Evolutionary conservation across 2,329 filamentous ascomycete genomes (phyloP), one percentile per base, ranked within the genome.

Genomic region (Didymella pinodella): DNA sequence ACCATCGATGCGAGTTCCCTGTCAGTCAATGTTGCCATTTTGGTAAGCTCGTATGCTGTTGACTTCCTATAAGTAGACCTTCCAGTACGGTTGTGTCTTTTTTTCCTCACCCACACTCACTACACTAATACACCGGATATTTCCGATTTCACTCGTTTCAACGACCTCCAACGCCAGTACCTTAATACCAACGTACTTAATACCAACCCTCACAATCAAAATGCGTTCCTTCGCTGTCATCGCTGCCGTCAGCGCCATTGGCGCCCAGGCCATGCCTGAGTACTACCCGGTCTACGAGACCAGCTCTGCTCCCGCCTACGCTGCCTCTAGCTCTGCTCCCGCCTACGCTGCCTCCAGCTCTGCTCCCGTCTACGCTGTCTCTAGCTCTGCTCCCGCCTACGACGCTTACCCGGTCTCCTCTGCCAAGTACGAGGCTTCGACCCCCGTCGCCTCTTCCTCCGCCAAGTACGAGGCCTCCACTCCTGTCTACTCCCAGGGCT

Each of bases 91-190:
- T 34, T 48, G 45, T 59, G 61, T 51, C 62, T 59, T 64, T 68
- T 73, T 69, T 57, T 70, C 70, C 72, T 73, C 76, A 74, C 74
- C 56, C 53, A 73, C 73, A 74, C 64, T 77, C 74, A 67, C 67
- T 63, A 70, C 66, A 60, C 66, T 75, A 73, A 72, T 72, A 70
- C 69, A 67, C 69, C 73, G 73, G 75, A 77, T 66, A 72, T 72
- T 54, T 65, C 75, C 76, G 74, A 77, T 73, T 75, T 70, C 77
- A 78, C 66, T 78, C 76, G 73, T 77, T 78, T 74, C 60, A 61
- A 62, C 70, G 69, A 62, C 69, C 67, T 63, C 68, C 66, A 65
- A 64, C 64, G 58, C 62, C 64, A 53, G 62, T 70, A 74, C 66
- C 66, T 64, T 73, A 75, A 74, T 75, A 74, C 52, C 57, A 60